Evolutionary conservation across 768 basidiomycete species (phyloP).

Genomic region (Termitomyces sp.): DNA sequence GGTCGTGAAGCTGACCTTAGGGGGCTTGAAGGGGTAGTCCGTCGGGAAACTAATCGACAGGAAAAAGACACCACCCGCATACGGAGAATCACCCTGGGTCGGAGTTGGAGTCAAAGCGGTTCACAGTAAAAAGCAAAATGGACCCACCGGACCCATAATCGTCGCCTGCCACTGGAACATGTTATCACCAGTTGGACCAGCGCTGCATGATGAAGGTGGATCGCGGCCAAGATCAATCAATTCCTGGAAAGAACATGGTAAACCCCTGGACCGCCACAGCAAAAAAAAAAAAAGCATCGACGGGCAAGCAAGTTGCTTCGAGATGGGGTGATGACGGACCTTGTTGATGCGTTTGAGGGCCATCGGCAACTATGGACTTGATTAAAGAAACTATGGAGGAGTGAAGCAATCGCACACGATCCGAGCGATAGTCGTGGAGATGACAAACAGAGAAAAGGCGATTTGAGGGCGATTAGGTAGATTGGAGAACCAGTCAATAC

Average conservation of each 20-base stretch:
- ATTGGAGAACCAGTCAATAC: constrained; percentile 14
- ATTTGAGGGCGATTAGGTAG: constrained; percentile 27
- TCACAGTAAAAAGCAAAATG: constrained; percentile 12
- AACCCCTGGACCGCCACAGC: constrained; percentile 15
- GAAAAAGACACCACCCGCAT: constrained; percentile 99
- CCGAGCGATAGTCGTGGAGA: constrained; percentile 23
- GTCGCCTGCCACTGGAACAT: constrained; percentile 99
- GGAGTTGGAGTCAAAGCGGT: constrained; percentile 17
- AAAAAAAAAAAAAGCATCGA: constrained; percentile 2
- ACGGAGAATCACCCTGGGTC: constrained; percentile 89
- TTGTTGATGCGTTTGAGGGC: constrained; percentile 99
- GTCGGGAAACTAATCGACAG: constrained; percentile 89
- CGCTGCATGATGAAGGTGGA: constrained; percentile 98
- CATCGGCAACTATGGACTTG: constrained; percentile 45
- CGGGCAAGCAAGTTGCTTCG: constrained; percentile 9
- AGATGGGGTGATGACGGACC: constrained; percentile 35
- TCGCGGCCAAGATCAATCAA: constrained; percentile 98
- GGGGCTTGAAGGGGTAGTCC: constrained; percentile 99
- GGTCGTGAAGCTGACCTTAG: constrained; percentile 99
- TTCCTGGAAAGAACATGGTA: constrained; percentile 55
- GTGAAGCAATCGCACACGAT: constrained; percentile 38
- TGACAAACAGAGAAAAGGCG: constrained; percentile 19
- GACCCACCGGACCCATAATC: constrained; percentile 96
- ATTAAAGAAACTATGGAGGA: constrained; percentile 24
- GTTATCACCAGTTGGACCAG: constrained; percentile 96